Evolutionary conservation across 108 stramenopile species (phyloP).

Genomic region (Conticribra weissflogii): DNA sequence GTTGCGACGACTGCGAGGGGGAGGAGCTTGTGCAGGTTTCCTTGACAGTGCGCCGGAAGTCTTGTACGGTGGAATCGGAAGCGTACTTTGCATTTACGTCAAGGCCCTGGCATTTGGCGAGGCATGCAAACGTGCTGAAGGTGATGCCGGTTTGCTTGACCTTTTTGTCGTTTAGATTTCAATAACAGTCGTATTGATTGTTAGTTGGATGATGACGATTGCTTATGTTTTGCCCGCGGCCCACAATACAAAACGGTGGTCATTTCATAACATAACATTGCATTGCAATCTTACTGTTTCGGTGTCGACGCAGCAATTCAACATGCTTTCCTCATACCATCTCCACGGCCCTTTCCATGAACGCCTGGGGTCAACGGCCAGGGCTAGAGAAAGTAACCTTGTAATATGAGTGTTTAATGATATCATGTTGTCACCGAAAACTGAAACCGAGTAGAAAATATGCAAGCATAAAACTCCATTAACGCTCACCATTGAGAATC

Average conservation of each 20-base stretch:
- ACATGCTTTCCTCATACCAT: constrained; percentile 92
- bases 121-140: constrained; percentile 69
- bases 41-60: constrained; percentile 73
- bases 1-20: constrained; percentile 17
- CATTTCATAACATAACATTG: neutral
- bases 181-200: too few relatives aligned
- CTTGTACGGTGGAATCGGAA: constrained; percentile 53
- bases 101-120: constrained; percentile 86
- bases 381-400: constrained; percentile 40
- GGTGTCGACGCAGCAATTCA: constrained; percentile 86
- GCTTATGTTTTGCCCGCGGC: too few relatives aligned
- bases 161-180: too few relatives aligned
- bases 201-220: too few relatives aligned
- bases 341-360: constrained; percentile 97
- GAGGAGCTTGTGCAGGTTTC: constrained; percentile 48
- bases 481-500: constrained; percentile 75
- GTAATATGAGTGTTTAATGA: neutral
- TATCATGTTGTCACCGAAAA: neutral
- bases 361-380: constrained; percentile 89
- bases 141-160: constrained; percentile 80
- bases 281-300: constrained; percentile 39
- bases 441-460: neutral
- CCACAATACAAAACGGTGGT: too few relatives aligned
- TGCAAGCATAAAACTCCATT: neutral
- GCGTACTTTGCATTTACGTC: constrained; percentile 52